A percentile compares a stretch with the other conserved stretches of the same genome.
phyloP scores from a whole-genome alignment of 345 rosid genomes.

The Dovyalis caffra region DNA sequence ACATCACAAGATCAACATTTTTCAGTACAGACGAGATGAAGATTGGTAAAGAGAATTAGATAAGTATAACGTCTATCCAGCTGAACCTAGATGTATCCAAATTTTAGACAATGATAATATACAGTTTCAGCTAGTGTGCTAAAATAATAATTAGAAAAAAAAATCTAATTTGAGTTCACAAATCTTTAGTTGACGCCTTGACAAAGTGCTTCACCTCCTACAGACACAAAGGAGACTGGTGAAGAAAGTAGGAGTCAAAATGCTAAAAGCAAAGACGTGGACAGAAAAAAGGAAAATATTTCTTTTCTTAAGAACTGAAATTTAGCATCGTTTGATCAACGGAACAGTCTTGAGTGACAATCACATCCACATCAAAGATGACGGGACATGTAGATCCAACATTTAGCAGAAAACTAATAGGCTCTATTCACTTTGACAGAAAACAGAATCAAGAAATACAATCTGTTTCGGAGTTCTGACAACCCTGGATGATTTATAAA shows the following conservation, averaged over 20 bases:
- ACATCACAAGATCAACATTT: too few species aligned
- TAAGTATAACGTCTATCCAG: too few species aligned
- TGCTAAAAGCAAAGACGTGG: background rate
- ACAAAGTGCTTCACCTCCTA: background rate
- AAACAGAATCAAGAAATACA: background rate
- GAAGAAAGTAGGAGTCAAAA: background rate
- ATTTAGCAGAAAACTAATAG: background rate
- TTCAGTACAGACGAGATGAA: too few species aligned
- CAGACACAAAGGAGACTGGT: too few species aligned
- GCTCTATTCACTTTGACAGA: background rate
- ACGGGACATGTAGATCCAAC: background rate
- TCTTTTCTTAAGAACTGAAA: background rate
- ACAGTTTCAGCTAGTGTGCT: background rate
- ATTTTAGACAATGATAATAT: too few species aligned
- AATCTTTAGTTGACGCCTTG: background rate
- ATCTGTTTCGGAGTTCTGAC: background rate
- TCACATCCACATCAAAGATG: background rate
- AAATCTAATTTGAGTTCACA: background rate
- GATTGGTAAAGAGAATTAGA: too few species aligned
- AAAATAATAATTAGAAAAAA: too few species aligned
- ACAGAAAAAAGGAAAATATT: background rate
- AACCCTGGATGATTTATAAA: background rate
- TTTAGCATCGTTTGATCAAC: background rate
- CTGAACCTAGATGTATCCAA: too few species aligned
- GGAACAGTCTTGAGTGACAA: background rate